A percentile compares a stretch with the other conserved stretches of the same genome.
Conservation (phyloP, 257 asterid genomes). For the Anisodus tanguticus region DNA sequence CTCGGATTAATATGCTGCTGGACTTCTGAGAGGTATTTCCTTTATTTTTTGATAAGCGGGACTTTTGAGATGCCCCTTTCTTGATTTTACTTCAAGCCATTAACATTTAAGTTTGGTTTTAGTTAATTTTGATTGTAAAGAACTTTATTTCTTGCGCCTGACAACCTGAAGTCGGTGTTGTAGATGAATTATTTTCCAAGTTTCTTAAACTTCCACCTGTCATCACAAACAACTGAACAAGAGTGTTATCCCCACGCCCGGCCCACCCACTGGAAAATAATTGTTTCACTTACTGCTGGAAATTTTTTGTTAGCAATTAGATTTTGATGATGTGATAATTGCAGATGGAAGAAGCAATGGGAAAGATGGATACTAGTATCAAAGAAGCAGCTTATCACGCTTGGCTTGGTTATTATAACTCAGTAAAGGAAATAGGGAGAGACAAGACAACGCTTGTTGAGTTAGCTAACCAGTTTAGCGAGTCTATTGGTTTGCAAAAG, state of each 20-base stretch:
- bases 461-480: conserved; percentile 73
- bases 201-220: not conserved
- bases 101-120: conserved; percentile 7
- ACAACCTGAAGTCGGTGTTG: not conserved
- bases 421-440: conserved; percentile 64
- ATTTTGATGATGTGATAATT: conserved; percentile 18
- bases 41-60: not conserved
- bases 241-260: not conserved
- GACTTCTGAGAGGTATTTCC: not conserved
- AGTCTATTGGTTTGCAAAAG: conserved; percentile 79
- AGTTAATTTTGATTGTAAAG: not conserved
- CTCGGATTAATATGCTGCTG: not conserved
- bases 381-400: conserved; percentile 90
- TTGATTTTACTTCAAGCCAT: not conserved
- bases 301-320: not conserved
- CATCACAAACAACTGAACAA: not conserved
- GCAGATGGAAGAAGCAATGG: conserved; percentile 69
- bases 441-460: conserved; percentile 85
- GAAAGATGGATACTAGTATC: conserved; percentile 62
- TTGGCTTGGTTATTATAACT: conserved; percentile 93
- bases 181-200: not conserved
- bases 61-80: not conserved
- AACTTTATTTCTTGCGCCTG: not conserved
- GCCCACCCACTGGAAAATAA: not conserved
- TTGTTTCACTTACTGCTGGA: conserved; percentile 6